These are phyloP conservation scores for Allium sativum DNA, from an alignment of 106 monocot genomes.

Conservation along the genomic window DNA sequence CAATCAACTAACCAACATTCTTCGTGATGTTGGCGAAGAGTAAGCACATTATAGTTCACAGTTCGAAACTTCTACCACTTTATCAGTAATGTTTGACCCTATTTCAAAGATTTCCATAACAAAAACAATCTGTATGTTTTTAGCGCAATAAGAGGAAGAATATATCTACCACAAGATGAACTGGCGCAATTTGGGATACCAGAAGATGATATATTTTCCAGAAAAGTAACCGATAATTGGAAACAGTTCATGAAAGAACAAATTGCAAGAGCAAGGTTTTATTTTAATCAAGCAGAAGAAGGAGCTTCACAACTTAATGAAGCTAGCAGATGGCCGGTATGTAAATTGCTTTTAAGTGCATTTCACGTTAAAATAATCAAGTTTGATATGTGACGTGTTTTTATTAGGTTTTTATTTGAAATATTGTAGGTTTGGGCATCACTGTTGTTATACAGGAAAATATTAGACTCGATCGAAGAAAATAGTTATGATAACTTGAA, in stretches of 20 bases:
- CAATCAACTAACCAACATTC: slow-evolving; percentile 35
- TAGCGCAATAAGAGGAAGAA: slow-evolving; percentile 31
- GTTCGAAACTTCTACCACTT: no score
- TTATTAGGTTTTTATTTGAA: neutral
- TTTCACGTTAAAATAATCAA: neutral
- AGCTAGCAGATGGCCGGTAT: slow-evolving; percentile 39
- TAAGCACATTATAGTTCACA: slow-evolving; percentile 3
- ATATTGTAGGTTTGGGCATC: slow-evolving; percentile 46
- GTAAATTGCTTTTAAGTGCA: neutral
- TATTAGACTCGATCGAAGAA: slow-evolving; percentile 49
- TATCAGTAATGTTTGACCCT: no score
- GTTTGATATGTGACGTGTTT: neutral
- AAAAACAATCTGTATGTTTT: neutral
- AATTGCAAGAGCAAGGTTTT: slow-evolving; percentile 28
- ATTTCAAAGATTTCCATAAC: neutral
- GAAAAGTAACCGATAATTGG: slow-evolving; percentile 27
- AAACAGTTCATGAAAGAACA: slow-evolving; percentile 34
- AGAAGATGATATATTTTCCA: slow-evolving; percentile 23
- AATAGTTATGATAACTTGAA: slow-evolving; percentile 70
- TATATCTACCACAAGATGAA: slow-evolving; percentile 35
- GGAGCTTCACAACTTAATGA: slow-evolving; percentile 22
- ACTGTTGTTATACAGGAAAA: slow-evolving; percentile 37
- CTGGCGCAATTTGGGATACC: slow-evolving; percentile 17
- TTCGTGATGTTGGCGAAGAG: slow-evolving; percentile 40
- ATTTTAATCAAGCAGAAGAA: slow-evolving; percentile 22